These are phyloP conservation scores for Plicaturopsis crispa DNA, from an alignment of 768 basidiomycete genomes.

Conservation along the genomic window DNA sequence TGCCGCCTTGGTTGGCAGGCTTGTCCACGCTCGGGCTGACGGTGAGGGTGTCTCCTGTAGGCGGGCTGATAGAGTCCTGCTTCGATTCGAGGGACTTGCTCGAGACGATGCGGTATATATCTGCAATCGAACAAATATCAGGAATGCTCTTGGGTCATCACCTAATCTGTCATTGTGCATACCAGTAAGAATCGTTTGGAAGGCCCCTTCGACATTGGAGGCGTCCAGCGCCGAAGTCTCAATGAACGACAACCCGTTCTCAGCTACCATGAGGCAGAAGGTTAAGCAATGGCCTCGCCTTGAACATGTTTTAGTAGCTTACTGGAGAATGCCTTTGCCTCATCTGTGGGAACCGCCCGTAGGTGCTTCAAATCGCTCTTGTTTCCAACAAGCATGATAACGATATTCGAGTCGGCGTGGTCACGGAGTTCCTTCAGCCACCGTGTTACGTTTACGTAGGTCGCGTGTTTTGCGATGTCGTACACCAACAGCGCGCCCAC, in stretches of 20 bases:
- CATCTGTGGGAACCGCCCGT: slow-evolving; percentile 93
- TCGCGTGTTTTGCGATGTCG: slow-evolving; percentile 90
- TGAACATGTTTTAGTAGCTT: slow-evolving; percentile 20
- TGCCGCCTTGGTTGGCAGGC: slow-evolving; percentile 44
- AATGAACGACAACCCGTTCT: slow-evolving; percentile 90
- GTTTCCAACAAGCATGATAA: slow-evolving; percentile 95
- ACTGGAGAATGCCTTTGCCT: slow-evolving; percentile 90
- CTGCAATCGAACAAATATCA: slow-evolving; percentile 43
- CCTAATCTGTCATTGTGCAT: slow-evolving; percentile 16
- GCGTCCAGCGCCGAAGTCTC: slow-evolving; percentile 99
- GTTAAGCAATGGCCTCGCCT: neutral
- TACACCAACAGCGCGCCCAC: slow-evolving; percentile 90
- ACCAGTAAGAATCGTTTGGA: slow-evolving; percentile 96
- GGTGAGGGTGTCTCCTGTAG: slow-evolving; percentile 78
- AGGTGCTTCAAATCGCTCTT: slow-evolving; percentile 99
- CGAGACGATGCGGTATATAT: slow-evolving; percentile 97
- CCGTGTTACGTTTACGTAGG: slow-evolving; percentile 88
- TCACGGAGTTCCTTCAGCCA: slow-evolving; percentile 98
- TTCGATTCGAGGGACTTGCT: slow-evolving; percentile 89
- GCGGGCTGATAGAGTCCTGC: slow-evolving; percentile 68
- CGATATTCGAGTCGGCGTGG: slow-evolving; percentile 89
- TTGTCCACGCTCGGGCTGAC: slow-evolving; percentile 72
- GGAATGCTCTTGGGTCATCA: slow-evolving; percentile 5
- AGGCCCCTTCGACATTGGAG: slow-evolving; percentile 94
- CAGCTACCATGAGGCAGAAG: slow-evolving; percentile 43